Evolutionary conservation across 192 early-diverging fungal genomes (phyloP), one percentile per base, ranked within the genome.

Genomic region (Gryganskiella cystojenkinii): DNA sequence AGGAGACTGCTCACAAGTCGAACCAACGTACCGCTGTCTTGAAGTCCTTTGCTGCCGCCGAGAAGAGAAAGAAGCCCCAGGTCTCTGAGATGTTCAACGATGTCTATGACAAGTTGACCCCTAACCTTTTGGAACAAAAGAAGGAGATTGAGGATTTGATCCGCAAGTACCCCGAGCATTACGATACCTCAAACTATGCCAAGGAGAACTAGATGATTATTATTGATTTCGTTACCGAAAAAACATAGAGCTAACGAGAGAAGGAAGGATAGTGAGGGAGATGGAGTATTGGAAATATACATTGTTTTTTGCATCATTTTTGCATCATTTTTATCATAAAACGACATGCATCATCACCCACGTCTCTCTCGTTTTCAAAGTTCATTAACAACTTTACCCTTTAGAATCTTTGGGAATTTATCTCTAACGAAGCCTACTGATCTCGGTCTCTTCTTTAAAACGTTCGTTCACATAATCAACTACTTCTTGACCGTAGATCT

Each of bases 51-150:
- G 84, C 89, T 7, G 85, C 83, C 3, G 95, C 95, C 6, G 96
- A 98, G 81, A 93, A 90, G 79, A 61, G 87, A 52, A 93, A 94
- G 87, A 98, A 97, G 80, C 98, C 98, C 6, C 71, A 92, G 0
- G 64, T 98, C 28, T 85, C 84, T 13, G 81, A 95, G 56, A 61
- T 98, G 82, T 99, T 97, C 79, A 94, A 88, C 34, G 98, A 99
- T 76, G 96, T 99, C 22, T 98, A 97, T 70, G 96, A 94, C 62
- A 87, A 92, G 75, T 71, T 94, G 44, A 87, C 95, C 27, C 91
- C 89, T 61, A 87, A 90, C 72, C 71, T 99, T 33, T 56, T 85
- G 52, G 88, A 91, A 55, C 95, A 99, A 80, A 82, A 92, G 82
- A 80, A 82, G 43, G 94, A 98, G 82, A 81, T 98, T 52, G 81